phyloP scores from a whole-genome alignment of 2,329 filamentous ascomycete species.

The Aureobasidium musti region DNA sequence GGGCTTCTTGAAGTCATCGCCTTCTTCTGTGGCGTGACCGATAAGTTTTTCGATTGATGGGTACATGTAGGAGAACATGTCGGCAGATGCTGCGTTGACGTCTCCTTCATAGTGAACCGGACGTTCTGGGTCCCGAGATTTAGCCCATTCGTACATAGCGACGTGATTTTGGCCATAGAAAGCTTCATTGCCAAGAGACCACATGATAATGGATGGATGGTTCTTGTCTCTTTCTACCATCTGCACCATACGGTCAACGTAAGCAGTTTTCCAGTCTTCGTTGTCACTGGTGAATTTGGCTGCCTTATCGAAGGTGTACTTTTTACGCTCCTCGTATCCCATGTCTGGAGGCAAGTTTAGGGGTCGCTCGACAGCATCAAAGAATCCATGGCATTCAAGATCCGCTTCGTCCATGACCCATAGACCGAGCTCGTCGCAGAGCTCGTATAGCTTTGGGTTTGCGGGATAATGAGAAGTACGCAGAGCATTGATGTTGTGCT shows the following conservation, averaged over 20 bases:
- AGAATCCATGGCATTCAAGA: constrained; percentile 52
- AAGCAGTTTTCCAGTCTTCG: constrained; percentile 62
- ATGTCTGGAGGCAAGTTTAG: constrained; percentile 41
- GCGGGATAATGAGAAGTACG: constrained; percentile 69
- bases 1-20: constrained; percentile 50
- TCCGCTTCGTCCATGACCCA: constrained; percentile 64
- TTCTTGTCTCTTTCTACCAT: constrained; percentile 70
- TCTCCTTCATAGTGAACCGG: constrained; percentile 70
- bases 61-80: constrained; percentile 72
- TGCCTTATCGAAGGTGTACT: constrained; percentile 56
- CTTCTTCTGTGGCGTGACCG: constrained; percentile 47
- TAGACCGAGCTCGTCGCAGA: constrained; percentile 66
- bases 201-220: constrained; percentile 69
- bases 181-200: constrained; percentile 73
- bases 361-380: constrained; percentile 39
- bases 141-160: constrained; percentile 67
- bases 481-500: constrained; percentile 69
- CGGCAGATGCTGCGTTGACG: constrained; percentile 58
- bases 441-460: constrained; percentile 60
- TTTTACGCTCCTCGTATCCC: constrained; percentile 63
- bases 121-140: constrained; percentile 58
- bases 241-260: constrained; percentile 66
- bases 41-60: constrained; percentile 56
- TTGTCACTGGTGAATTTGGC: constrained; percentile 64
- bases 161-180: constrained; percentile 70